Conservation (phyloP, 116 monocot genomes). For the Dioscorea cayenensis region DNA sequence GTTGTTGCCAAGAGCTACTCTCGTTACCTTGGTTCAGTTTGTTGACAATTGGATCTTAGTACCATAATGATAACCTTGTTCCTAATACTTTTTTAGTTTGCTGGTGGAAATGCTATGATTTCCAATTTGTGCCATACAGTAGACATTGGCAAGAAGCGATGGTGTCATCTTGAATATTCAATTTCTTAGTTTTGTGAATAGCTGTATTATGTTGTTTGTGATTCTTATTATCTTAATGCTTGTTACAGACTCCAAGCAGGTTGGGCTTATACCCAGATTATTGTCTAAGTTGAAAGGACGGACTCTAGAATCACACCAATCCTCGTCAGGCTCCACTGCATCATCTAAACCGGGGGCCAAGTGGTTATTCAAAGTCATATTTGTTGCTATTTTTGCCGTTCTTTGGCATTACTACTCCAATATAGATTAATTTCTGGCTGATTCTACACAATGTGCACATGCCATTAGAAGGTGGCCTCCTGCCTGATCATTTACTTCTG, state of each 20-base stretch:
- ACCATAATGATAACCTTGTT: no score
- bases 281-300: slow-evolving; percentile 15
- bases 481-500: no score
- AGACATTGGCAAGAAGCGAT: background rate
- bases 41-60: no score
- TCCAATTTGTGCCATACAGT: background rate
- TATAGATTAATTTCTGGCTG: background rate
- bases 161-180: background rate
- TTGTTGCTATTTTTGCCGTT: slow-evolving; percentile 24
- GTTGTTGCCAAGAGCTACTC: no score
- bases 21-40: no score
- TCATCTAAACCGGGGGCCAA: background rate
- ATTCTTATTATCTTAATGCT: slow-evolving; percentile 6
- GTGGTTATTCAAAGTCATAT: slow-evolving; percentile 16
- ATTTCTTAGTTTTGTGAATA: background rate
- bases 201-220: background rate
- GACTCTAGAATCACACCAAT: slow-evolving; percentile 5
- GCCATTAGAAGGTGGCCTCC: no score
- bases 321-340: background rate
- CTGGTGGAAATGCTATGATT: no score
- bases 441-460: no score
- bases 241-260: slow-evolving; percentile 7
- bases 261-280: slow-evolving; percentile 18
- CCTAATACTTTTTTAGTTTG: no score
- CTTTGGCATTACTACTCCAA: slow-evolving; percentile 24